Base-by-base conservation (phyloP, 305 asterid species). In the Fraxinus latifolia region DNA sequence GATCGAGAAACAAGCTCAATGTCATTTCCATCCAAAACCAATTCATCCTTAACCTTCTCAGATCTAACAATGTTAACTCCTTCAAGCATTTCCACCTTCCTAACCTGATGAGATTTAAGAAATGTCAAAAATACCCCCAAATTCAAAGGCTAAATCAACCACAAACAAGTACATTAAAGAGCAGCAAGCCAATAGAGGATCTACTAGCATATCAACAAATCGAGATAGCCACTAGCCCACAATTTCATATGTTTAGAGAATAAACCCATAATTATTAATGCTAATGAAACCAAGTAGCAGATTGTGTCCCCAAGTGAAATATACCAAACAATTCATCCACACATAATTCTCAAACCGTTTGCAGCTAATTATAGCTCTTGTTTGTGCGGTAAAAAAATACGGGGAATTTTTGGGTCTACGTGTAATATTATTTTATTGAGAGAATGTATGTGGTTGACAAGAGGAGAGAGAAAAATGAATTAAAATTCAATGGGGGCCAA, bases 51-150 rank as follows among this genome's bases (percentile, higher is more conserved):
- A 5, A 92, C 97, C 89, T 92, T 92, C 85, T 91, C 97, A 6
- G 95, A 92, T 68, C 95, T 89, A 23, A 92, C 83, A 71, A 92
- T 87, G 0, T 87, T 74, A 1, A 92, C 97, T 62, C 95, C 97
- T 6, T 91, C 95, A 81, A 92, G 95, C 97, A 92, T 92, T 50
- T 92, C 93, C 3, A 92, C 97, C 76, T 92, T 92, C 85, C 97
- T 86, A 70, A 92, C 96, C 96, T 90, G 85, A 14, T 0, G 1
- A 2, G 15, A 6, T 31, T 9, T 14, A 68, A 8, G 11, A 76
- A 74, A 15, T 9, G 14, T 42, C 65, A 42, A 11, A 17, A 31
- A 32, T 15, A n/a, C 29, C 1, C 15, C 36, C 15, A 0, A 42
- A 47, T 39, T 14, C 23, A 58, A n/a, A 73, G 12, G 70, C 0